Base-by-base conservation (phyloP, 2,329 filamentous ascomycete genomes). In the Fusarium pilosicola region DNA sequence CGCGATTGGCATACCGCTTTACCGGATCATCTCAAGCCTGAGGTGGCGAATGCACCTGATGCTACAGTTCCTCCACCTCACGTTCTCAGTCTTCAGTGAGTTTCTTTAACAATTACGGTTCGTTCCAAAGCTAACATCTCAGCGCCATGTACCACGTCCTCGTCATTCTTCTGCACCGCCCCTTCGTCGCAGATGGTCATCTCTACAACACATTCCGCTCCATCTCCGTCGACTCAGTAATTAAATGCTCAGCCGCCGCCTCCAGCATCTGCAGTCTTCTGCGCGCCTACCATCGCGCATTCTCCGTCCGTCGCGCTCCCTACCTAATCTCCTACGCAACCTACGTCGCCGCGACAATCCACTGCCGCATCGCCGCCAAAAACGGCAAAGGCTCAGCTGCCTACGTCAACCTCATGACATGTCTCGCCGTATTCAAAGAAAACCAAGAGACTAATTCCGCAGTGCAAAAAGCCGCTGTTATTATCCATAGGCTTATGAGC, bases 271-370 rank as follows among this genome's bases (percentile, higher is more conserved):
- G 83, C 20, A 77, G 79, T 7, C 76, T 88, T 0, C 73, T 88
- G 0, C 81, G 83, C 26, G 79, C 81, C 10, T 88, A 88, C 49
- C 81, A 86, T 30, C 77, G 79, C 36, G 79, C 82, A 0, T 88
- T 86, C 45, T 85, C 83, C 2, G 81, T 88, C 4, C 79, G 81
- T 17, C 78, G 83, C 17, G 85, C 87, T 0, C 88, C 88, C 0
- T 89, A 89, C 62, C 78, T 89, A 3, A 83, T 89, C 24, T 87
- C 86, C 0, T 90, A 90, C 74, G 86, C 88, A 0, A 88, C 86
- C 0, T 90, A 89, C 65, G 86, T 88, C 2, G 84, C 84, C 8
- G 86, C 86, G 0, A 89, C 86, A 0, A 88, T 89, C 24, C 84
- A 86, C 57, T 85, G 84, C 1, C 86, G 86, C 7, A 85, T 86